Conservation (phyloP, 164 flowering plant species). For the Chloranthus sessilifolius region DNA sequence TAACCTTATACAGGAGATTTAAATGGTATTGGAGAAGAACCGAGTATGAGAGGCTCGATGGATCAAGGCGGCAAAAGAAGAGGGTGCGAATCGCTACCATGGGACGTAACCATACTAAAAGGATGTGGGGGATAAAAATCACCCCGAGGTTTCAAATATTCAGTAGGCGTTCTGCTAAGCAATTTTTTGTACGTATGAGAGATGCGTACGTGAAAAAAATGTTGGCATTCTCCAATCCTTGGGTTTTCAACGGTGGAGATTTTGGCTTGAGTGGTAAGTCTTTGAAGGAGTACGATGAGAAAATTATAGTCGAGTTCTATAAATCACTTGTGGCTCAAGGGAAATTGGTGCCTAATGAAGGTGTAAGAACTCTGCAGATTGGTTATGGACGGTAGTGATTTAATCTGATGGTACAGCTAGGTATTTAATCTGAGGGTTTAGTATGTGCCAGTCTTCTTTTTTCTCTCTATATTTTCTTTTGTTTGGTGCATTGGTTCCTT, state of each 20-base stretch:
- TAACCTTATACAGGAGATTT: slow-evolving; percentile 28
- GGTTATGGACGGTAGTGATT: no score
- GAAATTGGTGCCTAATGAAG: no score
- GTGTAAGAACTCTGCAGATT: no score
- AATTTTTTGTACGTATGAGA: slow-evolving; percentile 37
- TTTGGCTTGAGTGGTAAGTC: slow-evolving; percentile 23
- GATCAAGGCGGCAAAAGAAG: slow-evolving; percentile 16
- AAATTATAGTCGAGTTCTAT: slow-evolving; percentile 66
- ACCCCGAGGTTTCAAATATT: slow-evolving; percentile 34
- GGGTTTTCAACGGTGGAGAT: slow-evolving; percentile 20
- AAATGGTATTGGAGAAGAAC: slow-evolving; percentile 43
- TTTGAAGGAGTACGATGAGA: slow-evolving; percentile 73
- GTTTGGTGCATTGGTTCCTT: no score
- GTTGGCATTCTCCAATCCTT: slow-evolving; percentile 52
- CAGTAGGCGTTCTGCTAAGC: slow-evolving; percentile 35
- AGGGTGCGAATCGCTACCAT: slow-evolving; percentile 10
- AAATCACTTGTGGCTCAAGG: slow-evolving; percentile 45
- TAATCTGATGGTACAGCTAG: no score
- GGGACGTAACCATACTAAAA: slow-evolving; percentile 18
- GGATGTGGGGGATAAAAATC: slow-evolving; percentile 49
- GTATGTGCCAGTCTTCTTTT: no score
- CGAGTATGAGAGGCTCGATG: slow-evolving; percentile 41
- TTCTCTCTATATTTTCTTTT: no score
- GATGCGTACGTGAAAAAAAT: slow-evolving; percentile 82
- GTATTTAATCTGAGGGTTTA: no score